Evolutionary conservation across 495 filamentous ascomycete species (phyloP).

Genomic region (Penicillium turbatum): DNA sequence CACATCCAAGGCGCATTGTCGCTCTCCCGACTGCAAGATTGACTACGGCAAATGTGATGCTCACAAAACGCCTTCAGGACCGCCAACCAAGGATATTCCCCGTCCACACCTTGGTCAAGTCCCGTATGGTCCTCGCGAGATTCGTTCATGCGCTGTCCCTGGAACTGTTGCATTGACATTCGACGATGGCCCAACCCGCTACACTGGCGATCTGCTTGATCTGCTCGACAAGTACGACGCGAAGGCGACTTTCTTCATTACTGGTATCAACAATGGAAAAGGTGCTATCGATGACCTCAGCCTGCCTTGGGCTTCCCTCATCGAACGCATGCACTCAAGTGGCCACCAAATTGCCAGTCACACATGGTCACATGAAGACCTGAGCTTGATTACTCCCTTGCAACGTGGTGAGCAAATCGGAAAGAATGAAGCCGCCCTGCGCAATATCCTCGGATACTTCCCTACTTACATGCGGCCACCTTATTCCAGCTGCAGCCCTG

Average conservation of each 20-base stretch:
- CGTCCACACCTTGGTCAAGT: constrained; percentile 56
- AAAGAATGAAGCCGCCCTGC: constrained; percentile 75
- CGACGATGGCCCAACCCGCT: constrained; percentile 72
- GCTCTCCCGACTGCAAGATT: constrained; percentile 65
- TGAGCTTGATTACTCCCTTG: constrained; percentile 52
- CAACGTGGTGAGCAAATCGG: constrained; percentile 64
- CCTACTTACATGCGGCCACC: constrained; percentile 86
- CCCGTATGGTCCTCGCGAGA: constrained; percentile 56
- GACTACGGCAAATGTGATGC: constrained; percentile 68
- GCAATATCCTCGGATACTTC: constrained; percentile 74
- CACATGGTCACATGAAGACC: constrained; percentile 78
- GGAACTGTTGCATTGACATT: constrained; percentile 71
- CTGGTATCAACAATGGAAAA: constrained; percentile 69
- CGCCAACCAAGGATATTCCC: constrained; percentile 53
- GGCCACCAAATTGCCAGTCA: constrained; percentile 86
- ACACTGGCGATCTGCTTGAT: constrained; percentile 65
- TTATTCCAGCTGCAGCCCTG: constrained; percentile 64
- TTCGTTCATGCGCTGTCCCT: constrained; percentile 60
- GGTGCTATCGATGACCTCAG: constrained; percentile 60
- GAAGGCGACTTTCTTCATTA: constrained; percentile 78
- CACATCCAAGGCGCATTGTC: constrained; percentile 55
- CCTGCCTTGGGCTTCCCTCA: constrained; percentile 55
- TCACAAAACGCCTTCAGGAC: constrained; percentile 58
- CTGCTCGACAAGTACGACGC: constrained; percentile 60
- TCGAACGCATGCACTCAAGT: constrained; percentile 61